Base-by-base conservation (phyloP, 139 green algal genomes). In the Chlorella sp. region DNA sequence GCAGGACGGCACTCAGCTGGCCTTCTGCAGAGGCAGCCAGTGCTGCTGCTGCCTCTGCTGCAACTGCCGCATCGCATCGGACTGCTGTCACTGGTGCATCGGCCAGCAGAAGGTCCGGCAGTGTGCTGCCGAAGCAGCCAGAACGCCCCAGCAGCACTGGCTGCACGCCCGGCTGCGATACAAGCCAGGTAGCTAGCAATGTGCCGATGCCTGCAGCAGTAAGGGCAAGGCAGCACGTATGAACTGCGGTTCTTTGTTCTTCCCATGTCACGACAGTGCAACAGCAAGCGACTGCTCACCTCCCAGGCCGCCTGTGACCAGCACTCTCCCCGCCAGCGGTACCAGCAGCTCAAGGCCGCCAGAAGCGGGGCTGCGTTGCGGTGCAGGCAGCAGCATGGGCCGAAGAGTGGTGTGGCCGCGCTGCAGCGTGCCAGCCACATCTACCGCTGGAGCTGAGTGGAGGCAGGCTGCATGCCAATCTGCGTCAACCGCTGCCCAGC, bases 1-100 rank as follows among this genome's bases (percentile, higher is more conserved):
- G 91, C 20, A 96, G 32, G 23, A 94, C 23, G 15, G 34, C 32
- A 41, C 15, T 23, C 47, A 80, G 47, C n/a, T 65, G 28, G 12
- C 2, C 41, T 1, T 3, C n/a, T 32, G 47, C 30, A 17, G 18
- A 28, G 36, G 21, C 18, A 13, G 25, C 17, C 18, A 30, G 13
- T 28, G 51, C n/a, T 47, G 51, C 30, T 21, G 73, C 51, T 11
- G 32, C 73, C 15, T 44, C 68, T 32, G 44, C 68, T 32, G 20
- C 68, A 0, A 55, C 38, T 32, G 68, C 36, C 16, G 20, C 36
- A 32, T 74, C 68, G 55, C 68, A 74, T 3, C 65, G 65, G 2
- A 72, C 3, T 0, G 30, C 65, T 2, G 30, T 28, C 13, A 72
- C 23, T 30, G 36, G 34, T 32, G 5, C 9, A 9, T 73, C 67